Conservation (phyloP, 495 filamentous ascomycete genomes). For the Elasticomyces elasticus region DNA sequence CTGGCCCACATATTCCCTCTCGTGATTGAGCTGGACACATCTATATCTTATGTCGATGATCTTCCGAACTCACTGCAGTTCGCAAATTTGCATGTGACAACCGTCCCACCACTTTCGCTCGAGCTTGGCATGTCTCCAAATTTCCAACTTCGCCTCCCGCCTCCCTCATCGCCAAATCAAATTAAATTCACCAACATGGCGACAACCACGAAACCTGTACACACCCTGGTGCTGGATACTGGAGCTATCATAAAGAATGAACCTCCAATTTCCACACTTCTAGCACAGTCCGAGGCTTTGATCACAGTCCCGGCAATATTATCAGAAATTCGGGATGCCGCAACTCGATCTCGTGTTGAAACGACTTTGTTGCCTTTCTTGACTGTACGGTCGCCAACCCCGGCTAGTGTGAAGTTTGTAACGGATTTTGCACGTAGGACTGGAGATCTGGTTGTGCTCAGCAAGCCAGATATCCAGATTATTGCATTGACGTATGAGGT, state of each 20-base stretch:
- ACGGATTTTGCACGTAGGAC: slow-evolving; percentile 80
- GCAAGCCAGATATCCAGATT: slow-evolving; percentile 76
- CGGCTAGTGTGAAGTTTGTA: slow-evolving; percentile 67
- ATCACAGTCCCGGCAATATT: slow-evolving; percentile 82
- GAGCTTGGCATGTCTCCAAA: no score
- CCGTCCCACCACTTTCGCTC: no score
- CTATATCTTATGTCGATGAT: no score
- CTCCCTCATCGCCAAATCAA: no score
- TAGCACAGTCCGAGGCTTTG: slow-evolving; percentile 63
- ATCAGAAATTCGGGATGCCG: slow-evolving; percentile 78
- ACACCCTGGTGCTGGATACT: slow-evolving; percentile 81
- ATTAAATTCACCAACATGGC: slow-evolving; percentile 10
- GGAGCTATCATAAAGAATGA: slow-evolving; percentile 87
- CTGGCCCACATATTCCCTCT: no score
- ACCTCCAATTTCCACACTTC: slow-evolving; percentile 64
- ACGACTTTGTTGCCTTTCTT: slow-evolving; percentile 77
- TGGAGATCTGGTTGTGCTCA: slow-evolving; percentile 78
- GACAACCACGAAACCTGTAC: slow-evolving; percentile 48
- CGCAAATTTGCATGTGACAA: no score
- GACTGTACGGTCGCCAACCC: slow-evolving; percentile 58
- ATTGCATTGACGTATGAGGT: slow-evolving; percentile 87
- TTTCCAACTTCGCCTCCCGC: no score
- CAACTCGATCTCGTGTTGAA: slow-evolving; percentile 67
- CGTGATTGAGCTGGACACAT: no score
- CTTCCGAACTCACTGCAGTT: no score